A percentile compares a stretch with the other conserved stretches of the same genome.
phyloP scores from a whole-genome alignment of 2,329 filamentous ascomycete genomes.

The Trichoderma arundinaceum region DNA sequence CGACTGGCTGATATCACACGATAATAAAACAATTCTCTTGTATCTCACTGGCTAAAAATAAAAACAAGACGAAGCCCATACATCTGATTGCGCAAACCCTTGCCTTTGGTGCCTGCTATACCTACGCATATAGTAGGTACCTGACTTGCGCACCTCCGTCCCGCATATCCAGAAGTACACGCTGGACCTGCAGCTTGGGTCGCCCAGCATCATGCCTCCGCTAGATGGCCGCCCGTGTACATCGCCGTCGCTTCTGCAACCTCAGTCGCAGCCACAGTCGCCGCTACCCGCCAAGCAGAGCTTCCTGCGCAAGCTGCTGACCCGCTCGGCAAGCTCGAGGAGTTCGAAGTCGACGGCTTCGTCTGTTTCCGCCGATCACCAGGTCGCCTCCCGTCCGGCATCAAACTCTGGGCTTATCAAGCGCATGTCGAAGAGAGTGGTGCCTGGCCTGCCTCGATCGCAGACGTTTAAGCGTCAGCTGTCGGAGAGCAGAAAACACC shows the following conservation, averaged over 20 bases:
- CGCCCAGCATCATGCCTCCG: slow-evolving; percentile 43
- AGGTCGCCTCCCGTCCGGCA: background rate
- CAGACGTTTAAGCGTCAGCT: slow-evolving; percentile 83
- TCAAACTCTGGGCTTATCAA: slow-evolving; percentile 44
- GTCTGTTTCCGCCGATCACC: slow-evolving; percentile 20
- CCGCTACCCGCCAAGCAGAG: slow-evolving; percentile 35
- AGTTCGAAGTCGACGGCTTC: slow-evolving; percentile 23
- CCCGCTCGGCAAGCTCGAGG: slow-evolving; percentile 31
- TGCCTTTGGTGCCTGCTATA: background rate
- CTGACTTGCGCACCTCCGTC: slow-evolving; percentile 6
- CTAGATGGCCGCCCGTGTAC: slow-evolving; percentile 40
- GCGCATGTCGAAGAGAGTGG: slow-evolving; percentile 64
- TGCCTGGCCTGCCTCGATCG: slow-evolving; percentile 76
- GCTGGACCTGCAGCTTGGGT: slow-evolving; percentile 4
- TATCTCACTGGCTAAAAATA: slow-evolving; percentile 19
- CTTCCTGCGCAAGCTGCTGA: slow-evolving; percentile 42
- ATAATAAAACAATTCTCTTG: background rate
- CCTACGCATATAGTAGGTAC: slow-evolving; percentile 6
- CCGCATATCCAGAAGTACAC: slow-evolving; percentile 15
- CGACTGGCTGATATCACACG: slow-evolving; percentile 22
- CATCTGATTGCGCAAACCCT: slow-evolving; percentile 1
- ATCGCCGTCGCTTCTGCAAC: slow-evolving; percentile 35
- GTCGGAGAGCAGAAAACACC: slow-evolving; percentile 76
- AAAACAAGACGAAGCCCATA: background rate
- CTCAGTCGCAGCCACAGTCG: slow-evolving; percentile 31